Evolutionary conservation across 805 yeast species (phyloP), one percentile per base, ranked within the genome.

Genomic region (Saitoella complicata): DNA sequence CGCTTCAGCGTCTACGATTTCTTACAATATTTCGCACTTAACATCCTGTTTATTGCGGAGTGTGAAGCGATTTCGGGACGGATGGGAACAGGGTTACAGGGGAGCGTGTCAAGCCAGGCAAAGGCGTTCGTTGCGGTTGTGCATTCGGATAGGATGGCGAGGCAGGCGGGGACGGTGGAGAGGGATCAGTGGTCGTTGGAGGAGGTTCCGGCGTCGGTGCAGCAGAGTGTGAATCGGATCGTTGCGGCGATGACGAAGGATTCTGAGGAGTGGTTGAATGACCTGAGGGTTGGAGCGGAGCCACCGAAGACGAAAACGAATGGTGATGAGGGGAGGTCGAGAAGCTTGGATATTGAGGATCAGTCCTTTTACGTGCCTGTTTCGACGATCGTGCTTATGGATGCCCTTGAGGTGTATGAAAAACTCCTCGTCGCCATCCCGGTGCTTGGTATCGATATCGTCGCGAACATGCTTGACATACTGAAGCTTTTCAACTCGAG

Each of bases 21-120:
- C 61, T 55, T 83, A 40, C 65, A 76, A 47, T 70, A 84, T 43
- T 84, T 76, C 59, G 67, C 80, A 2, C 64, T 81, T 9, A 75
- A 77, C 45, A 72, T 78, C 0, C 67, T 78, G 21, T 87, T 87
- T 57, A 66, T 86, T 38, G 73, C 73, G 41, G 94, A 85, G 55
- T 83, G 94, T 58, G 97, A 91, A 59, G 68, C 76, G 9, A 72
- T 87, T 4, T 76, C 85, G 4, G 94, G 94, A 0, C 74, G 70
- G 46, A 68, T 72, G 6, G 59, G 70, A 21, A 21, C 21, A 4
- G 21, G 21, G 21, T 21, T 21, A 21, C 21, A 21, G 21, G 21
- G 21, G 4, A 21, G 21, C 4, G 21, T 21, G 21, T 21, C 21
- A 21, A 21, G 21, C 21, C 21, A 21, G 21, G 21, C 21, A 21